phyloP scores from a whole-genome alignment of 2,329 filamentous ascomycete species.

The Stromatinia cepivora region DNA sequence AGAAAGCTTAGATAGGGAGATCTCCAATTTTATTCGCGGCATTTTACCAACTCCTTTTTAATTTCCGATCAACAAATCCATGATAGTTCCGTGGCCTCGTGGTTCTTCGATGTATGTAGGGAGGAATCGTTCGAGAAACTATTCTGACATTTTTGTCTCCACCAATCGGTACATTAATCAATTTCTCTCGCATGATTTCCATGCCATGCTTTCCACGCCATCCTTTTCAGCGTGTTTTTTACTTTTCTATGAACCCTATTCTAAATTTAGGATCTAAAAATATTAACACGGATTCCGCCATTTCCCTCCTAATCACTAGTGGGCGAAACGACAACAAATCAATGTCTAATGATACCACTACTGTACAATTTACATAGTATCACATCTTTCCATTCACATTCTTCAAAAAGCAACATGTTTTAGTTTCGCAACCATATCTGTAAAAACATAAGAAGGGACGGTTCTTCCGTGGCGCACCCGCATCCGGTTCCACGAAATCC shows the following conservation, averaged over 20 bases:
- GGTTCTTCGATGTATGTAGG: neutral
- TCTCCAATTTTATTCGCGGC: neutral
- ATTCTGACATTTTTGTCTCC: neutral
- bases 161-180: slow-evolving; percentile 1
- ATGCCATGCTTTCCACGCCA: neutral
- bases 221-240: neutral
- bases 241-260: neutral
- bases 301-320: neutral
- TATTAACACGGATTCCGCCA: too few species aligned
- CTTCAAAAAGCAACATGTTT: neutral
- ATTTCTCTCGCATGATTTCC: neutral
- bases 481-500: neutral
- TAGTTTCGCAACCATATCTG: neutral
- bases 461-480: neutral
- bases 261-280: neutral
- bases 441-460: neutral
- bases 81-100: neutral
- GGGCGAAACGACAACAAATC: neutral
- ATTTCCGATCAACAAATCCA: neutral
- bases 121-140: neutral
- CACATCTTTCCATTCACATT: neutral
- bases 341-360: neutral
- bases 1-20: neutral
- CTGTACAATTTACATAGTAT: neutral
- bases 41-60: neutral